These are phyloP conservation scores for Dichotomocladium elegans DNA, from an alignment of 371 early-diverging fungal genomes.

Conservation along the genomic window DNA sequence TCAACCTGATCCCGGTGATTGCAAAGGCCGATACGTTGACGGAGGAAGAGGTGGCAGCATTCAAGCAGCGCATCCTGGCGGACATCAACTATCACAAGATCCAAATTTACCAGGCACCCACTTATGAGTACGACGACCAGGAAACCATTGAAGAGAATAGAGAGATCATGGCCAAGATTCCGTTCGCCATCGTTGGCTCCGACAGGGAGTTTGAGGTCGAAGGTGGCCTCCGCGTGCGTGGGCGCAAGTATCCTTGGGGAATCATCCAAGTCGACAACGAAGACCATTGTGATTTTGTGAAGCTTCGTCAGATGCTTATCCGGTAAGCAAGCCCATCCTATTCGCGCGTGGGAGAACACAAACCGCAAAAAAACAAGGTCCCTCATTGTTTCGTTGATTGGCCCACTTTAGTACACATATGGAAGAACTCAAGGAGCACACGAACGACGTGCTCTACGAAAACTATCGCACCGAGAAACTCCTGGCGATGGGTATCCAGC, in stretches of 20 bases:
- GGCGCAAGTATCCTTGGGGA: slow-evolving; percentile 96
- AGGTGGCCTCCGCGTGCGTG: slow-evolving; percentile 88
- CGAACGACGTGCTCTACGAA: slow-evolving; percentile 93
- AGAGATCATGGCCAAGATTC: slow-evolving; percentile 93
- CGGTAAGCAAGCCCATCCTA: slow-evolving; percentile 21
- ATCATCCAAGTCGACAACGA: slow-evolving; percentile 92
- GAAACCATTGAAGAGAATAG: slow-evolving; percentile 93
- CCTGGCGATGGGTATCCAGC: slow-evolving; percentile 72
- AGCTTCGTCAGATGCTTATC: slow-evolving; percentile 89
- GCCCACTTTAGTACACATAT: slow-evolving; percentile 85
- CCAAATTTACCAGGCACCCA: slow-evolving; percentile 89
- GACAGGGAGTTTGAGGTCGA: slow-evolving; percentile 82
- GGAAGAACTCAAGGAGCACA: slow-evolving; percentile 93
- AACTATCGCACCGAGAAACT: slow-evolving; percentile 93
- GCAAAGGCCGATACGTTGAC: slow-evolving; percentile 98
- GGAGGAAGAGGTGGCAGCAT: slow-evolving; percentile 86
- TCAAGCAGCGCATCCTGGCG: slow-evolving; percentile 91
- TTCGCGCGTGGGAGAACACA: too few species aligned
- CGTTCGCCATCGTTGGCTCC: slow-evolving; percentile 96
- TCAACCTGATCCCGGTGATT: slow-evolving; percentile 98
- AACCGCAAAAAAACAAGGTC: too few species aligned
- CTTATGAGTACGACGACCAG: slow-evolving; percentile 89
- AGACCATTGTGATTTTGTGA: slow-evolving; percentile 92
- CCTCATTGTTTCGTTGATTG: too few species aligned
- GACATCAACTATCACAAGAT: slow-evolving; percentile 94